These are phyloP conservation scores for Stephania cephalantha DNA, from an alignment of 164 flowering plant genomes.

Conservation along the genomic window DNA sequence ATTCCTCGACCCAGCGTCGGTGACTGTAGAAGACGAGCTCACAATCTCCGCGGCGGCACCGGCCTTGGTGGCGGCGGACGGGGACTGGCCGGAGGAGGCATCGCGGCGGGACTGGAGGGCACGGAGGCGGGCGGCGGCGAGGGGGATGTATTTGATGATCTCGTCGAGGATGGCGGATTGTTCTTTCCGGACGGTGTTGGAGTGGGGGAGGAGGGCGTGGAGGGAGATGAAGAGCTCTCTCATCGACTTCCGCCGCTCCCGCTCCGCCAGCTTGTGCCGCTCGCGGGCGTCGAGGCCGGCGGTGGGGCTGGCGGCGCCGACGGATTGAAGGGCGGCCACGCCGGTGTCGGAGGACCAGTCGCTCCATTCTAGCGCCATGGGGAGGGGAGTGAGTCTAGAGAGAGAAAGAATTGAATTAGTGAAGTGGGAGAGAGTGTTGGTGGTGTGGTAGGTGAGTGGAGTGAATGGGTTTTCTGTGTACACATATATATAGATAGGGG, in stretches of 20 bases:
- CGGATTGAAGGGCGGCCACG: not conserved
- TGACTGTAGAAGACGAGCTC: too few species aligned
- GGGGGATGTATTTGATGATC: constrained; percentile 32
- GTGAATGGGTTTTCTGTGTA: too few species aligned
- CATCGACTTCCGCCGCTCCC: constrained; percentile 27
- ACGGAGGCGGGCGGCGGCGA: constrained; percentile 28
- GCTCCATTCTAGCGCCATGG: constrained; percentile 15
- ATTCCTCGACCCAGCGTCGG: not conserved
- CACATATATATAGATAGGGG: too few species aligned
- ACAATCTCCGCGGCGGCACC: not conserved
- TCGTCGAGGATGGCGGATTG: constrained; percentile 34
- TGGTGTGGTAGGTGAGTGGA: too few species aligned
- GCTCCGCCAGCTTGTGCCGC: constrained; percentile 27
- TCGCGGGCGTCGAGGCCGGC: constrained; percentile 20
- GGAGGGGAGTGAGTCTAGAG: too few species aligned
- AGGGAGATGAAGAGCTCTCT: constrained; percentile 29
- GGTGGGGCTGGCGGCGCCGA: not conserved
- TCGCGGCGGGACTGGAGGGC: not conserved
- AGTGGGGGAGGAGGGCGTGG: constrained; percentile 27
- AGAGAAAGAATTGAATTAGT: not conserved
- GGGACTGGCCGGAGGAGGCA: not conserved
- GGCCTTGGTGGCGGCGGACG: not conserved
- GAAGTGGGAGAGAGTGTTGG: too few species aligned
- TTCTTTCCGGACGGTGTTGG: constrained; percentile 27
- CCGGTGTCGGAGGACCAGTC: constrained; percentile 11